A percentile compares a stretch with the other conserved stretches of the same genome.
Evolutionary conservation across 2,329 filamentous ascomycete species (phyloP).

Genomic region (Diaporthe capsici): DNA sequence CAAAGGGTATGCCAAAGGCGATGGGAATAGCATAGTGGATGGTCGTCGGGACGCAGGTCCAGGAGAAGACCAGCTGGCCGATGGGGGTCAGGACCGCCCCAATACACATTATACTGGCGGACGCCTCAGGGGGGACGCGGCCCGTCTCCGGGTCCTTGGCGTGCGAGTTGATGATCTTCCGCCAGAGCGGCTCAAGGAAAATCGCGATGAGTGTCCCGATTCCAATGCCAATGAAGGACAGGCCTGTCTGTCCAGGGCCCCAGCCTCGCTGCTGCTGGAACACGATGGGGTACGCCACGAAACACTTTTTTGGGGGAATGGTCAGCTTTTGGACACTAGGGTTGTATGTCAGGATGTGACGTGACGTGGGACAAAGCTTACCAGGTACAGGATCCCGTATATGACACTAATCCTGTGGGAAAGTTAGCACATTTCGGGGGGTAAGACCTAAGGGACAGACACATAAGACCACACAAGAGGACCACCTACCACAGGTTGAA

Average conservation of each 20-base stretch:
- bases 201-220: slow-evolving; percentile 75
- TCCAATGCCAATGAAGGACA: slow-evolving; percentile 83
- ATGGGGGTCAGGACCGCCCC: slow-evolving; percentile 80
- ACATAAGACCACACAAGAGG: background rate
- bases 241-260: slow-evolving; percentile 79
- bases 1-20: slow-evolving; percentile 82
- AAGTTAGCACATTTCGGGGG: background rate
- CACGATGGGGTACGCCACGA: slow-evolving; percentile 90
- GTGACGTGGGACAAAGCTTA: slow-evolving; percentile 15
- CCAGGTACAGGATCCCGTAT: slow-evolving; percentile 78
- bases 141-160: slow-evolving; percentile 82
- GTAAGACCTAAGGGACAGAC: background rate
- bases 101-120: slow-evolving; percentile 84
- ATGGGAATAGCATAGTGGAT: slow-evolving; percentile 87
- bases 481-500: slow-evolving; percentile 73
- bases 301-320: slow-evolving; percentile 64
- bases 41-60: slow-evolving; percentile 83
- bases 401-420: slow-evolving; percentile 79
- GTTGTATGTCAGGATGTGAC: background rate
- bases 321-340: background rate
- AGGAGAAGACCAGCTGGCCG: slow-evolving; percentile 89
- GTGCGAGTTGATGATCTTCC: slow-evolving; percentile 83
- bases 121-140: slow-evolving; percentile 81
- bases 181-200: slow-evolving; percentile 77
- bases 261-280: slow-evolving; percentile 83